Base-by-base conservation (phyloP, 2,329 filamentous ascomycete genomes). In the Cercospora nicotianae region DNA sequence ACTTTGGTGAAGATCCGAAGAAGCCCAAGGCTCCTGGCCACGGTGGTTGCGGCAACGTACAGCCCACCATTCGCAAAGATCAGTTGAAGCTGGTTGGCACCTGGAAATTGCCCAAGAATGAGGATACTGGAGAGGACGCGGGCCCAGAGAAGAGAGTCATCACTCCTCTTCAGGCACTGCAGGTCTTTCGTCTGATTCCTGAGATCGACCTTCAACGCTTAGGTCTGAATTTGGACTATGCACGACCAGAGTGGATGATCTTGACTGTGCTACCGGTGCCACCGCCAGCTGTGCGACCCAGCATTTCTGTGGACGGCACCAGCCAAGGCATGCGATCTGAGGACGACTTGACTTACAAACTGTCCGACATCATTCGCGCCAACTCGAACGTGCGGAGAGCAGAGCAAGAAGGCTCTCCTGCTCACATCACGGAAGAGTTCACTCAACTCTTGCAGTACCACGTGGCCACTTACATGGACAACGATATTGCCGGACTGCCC, bases 381-480 rank as follows among this genome's bases (percentile, higher is more conserved):
- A 99, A 99, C 82, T 91, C 91, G 74, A 97, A 97, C 75, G 94
- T 99, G 66, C 90, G 92, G 73, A 90, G 95, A 74, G 95, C 93
- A 68, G 92, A 96, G 75, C 89, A 92, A 67, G 93, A 97, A 79
- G 95, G 95, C 66, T 94, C 94, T 3, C 93, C 95, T 0, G 90
- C 92, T 71, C 95, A 99, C 80, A 93, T 98, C 72, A 88, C 93
- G 16, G 87, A 89, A 67, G 95, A 99, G 76, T 98, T 97, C 67
- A 93, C 97, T 80, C 89, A 90, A 71, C 83, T 99, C 33, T 84
- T 99, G 42, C 96, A 99, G 78, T 99, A 97, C 78, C 96, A 99
- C 77, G 94, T 99, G 68, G 96, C 96, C 53, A 99, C 96, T 0
- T 96, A 97, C 81, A 99, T 99, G 96, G 95, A 99, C 81, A 99